Conservation (phyloP, 2,329 filamentous ascomycete species). For the Alternaria triticimaculans region DNA sequence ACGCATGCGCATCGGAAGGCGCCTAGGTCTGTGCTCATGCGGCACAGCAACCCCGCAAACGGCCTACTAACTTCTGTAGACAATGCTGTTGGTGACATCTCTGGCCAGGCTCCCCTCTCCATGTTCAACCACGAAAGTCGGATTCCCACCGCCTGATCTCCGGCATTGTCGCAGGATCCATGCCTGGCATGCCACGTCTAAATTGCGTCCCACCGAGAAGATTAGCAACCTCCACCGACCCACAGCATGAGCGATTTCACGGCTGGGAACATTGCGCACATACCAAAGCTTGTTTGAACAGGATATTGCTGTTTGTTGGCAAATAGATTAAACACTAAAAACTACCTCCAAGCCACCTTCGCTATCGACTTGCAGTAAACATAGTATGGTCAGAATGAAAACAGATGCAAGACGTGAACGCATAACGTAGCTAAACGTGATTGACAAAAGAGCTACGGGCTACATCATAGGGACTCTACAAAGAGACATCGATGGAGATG, state of each 20-base stretch:
- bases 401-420: not conserved
- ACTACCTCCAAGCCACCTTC: conserved; percentile 18
- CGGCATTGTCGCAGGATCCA: not conserved
- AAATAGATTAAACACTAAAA: conserved; percentile 20
- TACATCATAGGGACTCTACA: conserved; percentile 4
- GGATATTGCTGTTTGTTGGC: not conserved
- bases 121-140: not conserved
- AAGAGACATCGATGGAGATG: not conserved
- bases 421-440: conserved; percentile 5
- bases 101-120: not conserved
- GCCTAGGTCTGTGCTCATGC: not conserved
- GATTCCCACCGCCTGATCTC: not conserved
- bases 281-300: not conserved
- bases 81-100: not conserved
- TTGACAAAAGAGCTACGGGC: conserved; percentile 8
- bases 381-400: not conserved
- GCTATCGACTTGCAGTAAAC: conserved; percentile 11
- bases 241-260: not conserved
- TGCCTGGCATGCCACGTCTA: not conserved
- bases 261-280: not conserved
- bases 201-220: not conserved
- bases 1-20: not conserved
- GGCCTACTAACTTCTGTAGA: not conserved
- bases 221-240: not conserved
- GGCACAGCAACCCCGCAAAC: not conserved